These are phyloP conservation scores for Neonectria punicea DNA, from an alignment of 2,329 filamentous ascomycete genomes.

Conservation along the genomic window DNA sequence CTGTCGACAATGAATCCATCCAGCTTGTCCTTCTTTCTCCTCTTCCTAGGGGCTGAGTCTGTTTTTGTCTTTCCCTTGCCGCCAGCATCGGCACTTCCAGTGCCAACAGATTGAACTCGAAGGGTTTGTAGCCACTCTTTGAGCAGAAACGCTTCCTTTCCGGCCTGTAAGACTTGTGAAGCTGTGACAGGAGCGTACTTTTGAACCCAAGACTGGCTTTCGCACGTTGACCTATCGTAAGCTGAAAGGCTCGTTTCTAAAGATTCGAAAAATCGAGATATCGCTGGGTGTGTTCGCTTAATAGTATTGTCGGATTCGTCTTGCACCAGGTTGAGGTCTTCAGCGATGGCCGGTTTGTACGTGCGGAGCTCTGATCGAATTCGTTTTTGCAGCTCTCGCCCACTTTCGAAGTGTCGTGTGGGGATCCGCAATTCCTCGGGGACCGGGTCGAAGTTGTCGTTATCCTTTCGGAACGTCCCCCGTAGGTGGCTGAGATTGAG, in stretches of 20 bases:
- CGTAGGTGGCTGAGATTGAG: slow-evolving; percentile 45
- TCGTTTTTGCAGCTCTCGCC: slow-evolving; percentile 61
- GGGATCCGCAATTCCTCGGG: slow-evolving; percentile 65
- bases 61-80: slow-evolving; percentile 44
- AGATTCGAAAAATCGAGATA: slow-evolving; percentile 67
- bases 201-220: slow-evolving; percentile 78
- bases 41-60: slow-evolving; percentile 61
- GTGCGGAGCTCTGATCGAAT: slow-evolving; percentile 59
- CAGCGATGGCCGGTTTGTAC: background rate
- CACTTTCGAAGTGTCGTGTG: slow-evolving; percentile 67
- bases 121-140: slow-evolving; percentile 84
- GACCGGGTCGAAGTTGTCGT: slow-evolving; percentile 56
- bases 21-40: slow-evolving; percentile 77
- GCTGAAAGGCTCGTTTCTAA: slow-evolving; percentile 75
- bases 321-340: slow-evolving; percentile 42
- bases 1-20: slow-evolving; percentile 84
- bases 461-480: slow-evolving; percentile 43
- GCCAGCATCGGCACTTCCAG: slow-evolving; percentile 55
- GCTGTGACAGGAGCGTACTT: slow-evolving; percentile 83
- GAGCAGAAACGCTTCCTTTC: slow-evolving; percentile 75
- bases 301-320: slow-evolving; percentile 46
- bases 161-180: slow-evolving; percentile 78
- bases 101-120: slow-evolving; percentile 80
- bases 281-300: slow-evolving; percentile 62
- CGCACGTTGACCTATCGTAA: slow-evolving; percentile 83